Evolutionary conservation across 2,329 filamentous ascomycete genomes (phyloP).

Genomic region (Karstenula rhodostoma): DNA sequence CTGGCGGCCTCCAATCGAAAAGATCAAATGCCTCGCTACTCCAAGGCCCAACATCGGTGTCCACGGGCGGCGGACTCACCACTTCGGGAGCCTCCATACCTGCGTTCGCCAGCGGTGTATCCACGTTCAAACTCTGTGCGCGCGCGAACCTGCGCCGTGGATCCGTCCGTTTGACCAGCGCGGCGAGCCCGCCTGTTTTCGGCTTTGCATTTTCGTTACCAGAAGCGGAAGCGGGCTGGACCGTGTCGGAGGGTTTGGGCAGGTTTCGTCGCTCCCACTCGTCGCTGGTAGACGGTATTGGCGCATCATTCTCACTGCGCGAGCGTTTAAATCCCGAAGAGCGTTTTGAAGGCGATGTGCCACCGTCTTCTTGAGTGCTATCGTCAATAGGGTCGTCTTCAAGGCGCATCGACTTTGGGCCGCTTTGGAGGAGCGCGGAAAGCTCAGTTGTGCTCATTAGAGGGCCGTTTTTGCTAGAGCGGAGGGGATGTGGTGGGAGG

Average conservation of each 20-base stretch:
- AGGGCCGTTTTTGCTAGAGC: slow-evolving; percentile 27
- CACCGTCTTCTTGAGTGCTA: slow-evolving; percentile 11
- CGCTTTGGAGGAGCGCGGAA: slow-evolving; percentile 33
- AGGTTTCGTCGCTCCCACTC: slow-evolving; percentile 42
- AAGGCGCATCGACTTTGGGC: slow-evolving; percentile 19
- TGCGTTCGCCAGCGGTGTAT: slow-evolving; percentile 24
- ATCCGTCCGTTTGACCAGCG: slow-evolving; percentile 42
- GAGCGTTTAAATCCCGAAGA: slow-evolving; percentile 25
- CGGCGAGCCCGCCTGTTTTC: slow-evolving; percentile 31
- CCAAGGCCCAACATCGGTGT: slow-evolving; percentile 70
- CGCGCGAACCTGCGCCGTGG: slow-evolving; percentile 40
- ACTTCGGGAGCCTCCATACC: slow-evolving; percentile 27
- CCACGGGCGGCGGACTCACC: slow-evolving; percentile 51
- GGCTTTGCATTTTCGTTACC: slow-evolving; percentile 13
- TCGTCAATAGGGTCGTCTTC: slow-evolving; percentile 39
- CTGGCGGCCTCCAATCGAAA: slow-evolving; percentile 66
- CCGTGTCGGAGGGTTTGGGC: slow-evolving; percentile 3
- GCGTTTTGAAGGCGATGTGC: slow-evolving; percentile 28
- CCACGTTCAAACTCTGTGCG: slow-evolving; percentile 37
- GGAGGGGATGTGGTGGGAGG: slow-evolving; percentile 30
- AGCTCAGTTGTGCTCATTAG: slow-evolving; percentile 42
- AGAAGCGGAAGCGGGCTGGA: not conserved
- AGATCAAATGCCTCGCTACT: slow-evolving; percentile 73
- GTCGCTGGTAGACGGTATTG: slow-evolving; percentile 37
- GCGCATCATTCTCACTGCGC: slow-evolving; percentile 43